Base-by-base conservation (phyloP, 2,329 filamentous ascomycete genomes). In the Phialophora tarda region DNA sequence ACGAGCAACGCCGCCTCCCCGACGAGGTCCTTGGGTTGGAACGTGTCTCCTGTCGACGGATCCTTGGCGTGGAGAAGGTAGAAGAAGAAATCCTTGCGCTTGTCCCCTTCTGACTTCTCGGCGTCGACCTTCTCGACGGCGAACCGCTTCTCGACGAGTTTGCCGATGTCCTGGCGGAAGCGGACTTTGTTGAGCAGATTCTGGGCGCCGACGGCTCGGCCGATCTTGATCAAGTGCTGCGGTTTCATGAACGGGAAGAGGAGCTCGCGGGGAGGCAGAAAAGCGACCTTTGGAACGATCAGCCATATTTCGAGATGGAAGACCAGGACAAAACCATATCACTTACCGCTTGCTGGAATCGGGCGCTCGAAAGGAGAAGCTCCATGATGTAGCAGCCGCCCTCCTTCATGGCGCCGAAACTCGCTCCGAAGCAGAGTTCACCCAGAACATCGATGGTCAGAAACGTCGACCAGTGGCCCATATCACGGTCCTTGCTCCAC, bases 371-470 rank as follows among this genome's bases (percentile, higher is more conserved):
- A 14, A 72, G 17, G 23, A 66, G 59, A 17, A 77, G 74, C 67
- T 78, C 81, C 79, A 34, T 76, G 75, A 69, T 83, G 81, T 50
- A 79, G 73, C 69, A 82, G 80, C 2, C 80, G 79, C 69, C 82
- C 80, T 28, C 78, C 66, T 83, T 70, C 61, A 81, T 71, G 78
- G 78, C 77, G 10, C 75, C 69, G 54, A 79, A 81, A 4, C 73
- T 71, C 32, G 75, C 72, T 0, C 76, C 78, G 53, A 81, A 81
- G 4, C 77, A 79, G 44, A 82, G 71, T 56, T 81, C 81, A 12
- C 81, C 81, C 79, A 85, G 84, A 63, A 85, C 79, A 64, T 85
- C 83, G 66, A 84, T 82, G 11, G 81, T 78, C 44, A 84, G 72
- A 75, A 78, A 83, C 65, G 80, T 79, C 74, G 73, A 77, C 76